A percentile compares a stretch with the other conserved stretches of the same genome.
Conservation (phyloP, 805 yeast species). For the Blastobotrys terrestris region DNA sequence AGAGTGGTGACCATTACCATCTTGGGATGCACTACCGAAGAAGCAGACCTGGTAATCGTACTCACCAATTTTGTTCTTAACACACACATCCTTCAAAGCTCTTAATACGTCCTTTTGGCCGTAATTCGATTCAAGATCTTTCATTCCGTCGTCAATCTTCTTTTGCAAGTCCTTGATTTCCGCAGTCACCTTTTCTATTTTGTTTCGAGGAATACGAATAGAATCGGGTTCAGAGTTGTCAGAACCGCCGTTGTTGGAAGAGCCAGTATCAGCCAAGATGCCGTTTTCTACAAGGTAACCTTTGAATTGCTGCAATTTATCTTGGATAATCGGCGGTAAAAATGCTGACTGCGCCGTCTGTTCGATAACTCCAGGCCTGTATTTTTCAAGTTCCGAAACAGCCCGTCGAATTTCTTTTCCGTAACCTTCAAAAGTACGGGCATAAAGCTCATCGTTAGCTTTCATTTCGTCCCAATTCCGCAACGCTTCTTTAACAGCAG, state of each 20-base stretch:
- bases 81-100: slow-evolving; percentile 46
- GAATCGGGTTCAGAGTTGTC: slow-evolving; percentile 14
- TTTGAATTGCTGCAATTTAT: neutral
- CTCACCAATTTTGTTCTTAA: slow-evolving; percentile 52
- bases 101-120: slow-evolving; percentile 65
- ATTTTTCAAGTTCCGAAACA: slow-evolving; percentile 12
- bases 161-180: slow-evolving; percentile 15
- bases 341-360: too few relatives aligned
- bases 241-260: neutral
- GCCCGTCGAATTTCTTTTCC: neutral
- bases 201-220: slow-evolving; percentile 16
- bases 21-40: slow-evolving; percentile 52
- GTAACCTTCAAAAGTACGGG: neutral
- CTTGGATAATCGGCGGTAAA: neutral
- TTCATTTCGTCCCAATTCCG: slow-evolving; percentile 32
- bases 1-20: slow-evolving; percentile 40
- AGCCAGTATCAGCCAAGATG: neutral
- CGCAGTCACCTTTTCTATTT: slow-evolving; percentile 14
- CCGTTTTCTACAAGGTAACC: neutral
- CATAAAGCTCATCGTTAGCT: slow-evolving; percentile 20
- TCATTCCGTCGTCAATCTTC: slow-evolving; percentile 14
- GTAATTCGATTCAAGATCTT: slow-evolving; percentile 25
- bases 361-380: neutral
- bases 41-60: slow-evolving; percentile 63
- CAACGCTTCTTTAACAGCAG: slow-evolving; percentile 73